phyloP scores from a whole-genome alignment of 2,329 filamentous ascomycete species.

The Sarocladium oryzae region DNA sequence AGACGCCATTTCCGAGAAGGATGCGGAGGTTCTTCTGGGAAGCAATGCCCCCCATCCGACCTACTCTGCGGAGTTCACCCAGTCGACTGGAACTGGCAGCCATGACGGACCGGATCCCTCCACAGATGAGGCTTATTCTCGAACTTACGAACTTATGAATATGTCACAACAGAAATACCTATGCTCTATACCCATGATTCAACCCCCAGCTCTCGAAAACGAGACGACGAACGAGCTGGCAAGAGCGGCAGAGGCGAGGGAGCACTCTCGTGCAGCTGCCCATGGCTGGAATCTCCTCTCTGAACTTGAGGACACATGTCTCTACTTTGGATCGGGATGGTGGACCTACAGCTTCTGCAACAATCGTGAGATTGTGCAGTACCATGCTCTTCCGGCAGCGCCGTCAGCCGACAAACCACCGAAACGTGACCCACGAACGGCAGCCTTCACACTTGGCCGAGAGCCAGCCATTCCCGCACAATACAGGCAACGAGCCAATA shows the following conservation, averaged over 20 bases:
- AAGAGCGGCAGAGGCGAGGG: constrained; percentile 70
- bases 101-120: constrained; percentile 21
- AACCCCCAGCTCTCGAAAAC: constrained; percentile 49
- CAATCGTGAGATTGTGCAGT: constrained; percentile 79
- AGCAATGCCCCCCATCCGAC: constrained; percentile 27
- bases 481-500: constrained; percentile 9
- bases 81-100: constrained; percentile 28
- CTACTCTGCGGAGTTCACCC: constrained; percentile 32
- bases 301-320: constrained; percentile 73
- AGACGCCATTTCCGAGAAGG: constrained; percentile 62
- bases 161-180: constrained; percentile 66
- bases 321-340: constrained; percentile 81
- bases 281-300: constrained; percentile 75
- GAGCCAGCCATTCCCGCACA: constrained; percentile 25
- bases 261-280: constrained; percentile 68
- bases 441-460: constrained; percentile 72
- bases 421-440: constrained; percentile 66
- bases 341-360: constrained; percentile 97
- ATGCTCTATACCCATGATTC: constrained; percentile 74
- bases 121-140: constrained; percentile 24
- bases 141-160: constrained; percentile 68
- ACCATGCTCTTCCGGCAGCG: constrained; percentile 69
- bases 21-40: constrained; percentile 58
- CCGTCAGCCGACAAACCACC: constrained; percentile 63
- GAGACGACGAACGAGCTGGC: constrained; percentile 61